Conservation (phyloP, 2,329 filamentous ascomycete species). For the Alternaria panax region DNA sequence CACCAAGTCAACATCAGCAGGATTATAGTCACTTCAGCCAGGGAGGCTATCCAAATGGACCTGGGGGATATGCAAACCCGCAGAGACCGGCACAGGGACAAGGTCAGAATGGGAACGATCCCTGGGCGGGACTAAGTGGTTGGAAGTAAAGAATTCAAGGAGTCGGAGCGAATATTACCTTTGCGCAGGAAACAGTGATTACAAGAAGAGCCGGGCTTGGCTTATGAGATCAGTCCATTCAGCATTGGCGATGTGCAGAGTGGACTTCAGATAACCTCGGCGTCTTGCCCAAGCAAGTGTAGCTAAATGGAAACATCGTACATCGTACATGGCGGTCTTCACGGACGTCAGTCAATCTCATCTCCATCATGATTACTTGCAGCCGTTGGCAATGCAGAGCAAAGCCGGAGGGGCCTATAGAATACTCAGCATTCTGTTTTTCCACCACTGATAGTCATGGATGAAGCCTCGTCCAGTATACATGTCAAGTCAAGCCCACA, state of each 20-base stretch:
- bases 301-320: not conserved
- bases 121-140: conserved; percentile 73
- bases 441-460: too few relatives aligned
- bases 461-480: too few relatives aligned
- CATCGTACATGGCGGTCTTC: not conserved
- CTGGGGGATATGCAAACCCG: conserved; percentile 49
- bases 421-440: not conserved
- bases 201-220: not conserved
- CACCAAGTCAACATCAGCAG: conserved; percentile 59
- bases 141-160: conserved; percentile 63
- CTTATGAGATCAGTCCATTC: not conserved
- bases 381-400: not conserved
- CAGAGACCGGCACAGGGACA: conserved; percentile 46
- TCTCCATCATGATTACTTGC: not conserved
- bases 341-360: not conserved
- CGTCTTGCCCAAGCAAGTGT: not conserved
- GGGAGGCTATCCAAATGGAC: conserved; percentile 60
- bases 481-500: too few relatives aligned
- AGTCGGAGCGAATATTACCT: not conserved
- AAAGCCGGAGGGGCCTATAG: not conserved
- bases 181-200: not conserved
- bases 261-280: not conserved
- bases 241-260: not conserved
- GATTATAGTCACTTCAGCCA: conserved; percentile 62
- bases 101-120: conserved; percentile 57